Conservation (phyloP, 805 yeast genomes). For the Suhomyces emberorum region DNA sequence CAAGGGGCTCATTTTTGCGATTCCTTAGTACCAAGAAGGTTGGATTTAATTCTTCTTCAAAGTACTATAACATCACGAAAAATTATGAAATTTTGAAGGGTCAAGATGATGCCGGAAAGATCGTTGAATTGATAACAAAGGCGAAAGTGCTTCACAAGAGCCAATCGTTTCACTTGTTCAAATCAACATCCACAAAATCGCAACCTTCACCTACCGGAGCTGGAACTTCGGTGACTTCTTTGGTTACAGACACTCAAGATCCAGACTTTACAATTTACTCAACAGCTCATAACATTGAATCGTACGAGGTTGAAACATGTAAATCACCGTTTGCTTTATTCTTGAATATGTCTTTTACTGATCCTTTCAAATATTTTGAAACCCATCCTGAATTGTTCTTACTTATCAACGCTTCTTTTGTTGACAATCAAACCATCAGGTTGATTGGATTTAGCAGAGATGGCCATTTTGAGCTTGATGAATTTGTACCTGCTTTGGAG, state of each 20-base stretch:
- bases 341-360: slow-evolving; percentile 52
- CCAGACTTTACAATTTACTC: slow-evolving; percentile 45
- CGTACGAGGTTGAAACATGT: slow-evolving; percentile 51
- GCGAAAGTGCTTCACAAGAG: slow-evolving; percentile 72
- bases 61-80: slow-evolving; percentile 18
- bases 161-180: slow-evolving; percentile 85
- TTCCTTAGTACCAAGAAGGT: slow-evolving; percentile 24
- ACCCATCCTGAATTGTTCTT: slow-evolving; percentile 33
- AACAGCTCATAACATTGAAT: slow-evolving; percentile 62
- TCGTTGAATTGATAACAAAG: slow-evolving; percentile 59
- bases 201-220: background rate
- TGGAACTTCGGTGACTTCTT: background rate
- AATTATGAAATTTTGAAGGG: slow-evolving; percentile 24
- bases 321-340: slow-evolving; percentile 65
- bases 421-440: slow-evolving; percentile 11
- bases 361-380: slow-evolving; percentile 18
- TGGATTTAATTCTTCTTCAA: slow-evolving; percentile 24
- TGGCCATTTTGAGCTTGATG: slow-evolving; percentile 16
- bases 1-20: slow-evolving; percentile 21
- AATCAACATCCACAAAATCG: slow-evolving; percentile 23
- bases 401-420: slow-evolving; percentile 42
- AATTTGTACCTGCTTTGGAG: slow-evolving; percentile 18
- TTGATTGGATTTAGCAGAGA: slow-evolving; percentile 16
- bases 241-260: background rate
- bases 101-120: slow-evolving; percentile 24